Evolutionary conservation across 2,329 filamentous ascomycete species (phyloP).

Genomic region (Botrytis tulipae): DNA sequence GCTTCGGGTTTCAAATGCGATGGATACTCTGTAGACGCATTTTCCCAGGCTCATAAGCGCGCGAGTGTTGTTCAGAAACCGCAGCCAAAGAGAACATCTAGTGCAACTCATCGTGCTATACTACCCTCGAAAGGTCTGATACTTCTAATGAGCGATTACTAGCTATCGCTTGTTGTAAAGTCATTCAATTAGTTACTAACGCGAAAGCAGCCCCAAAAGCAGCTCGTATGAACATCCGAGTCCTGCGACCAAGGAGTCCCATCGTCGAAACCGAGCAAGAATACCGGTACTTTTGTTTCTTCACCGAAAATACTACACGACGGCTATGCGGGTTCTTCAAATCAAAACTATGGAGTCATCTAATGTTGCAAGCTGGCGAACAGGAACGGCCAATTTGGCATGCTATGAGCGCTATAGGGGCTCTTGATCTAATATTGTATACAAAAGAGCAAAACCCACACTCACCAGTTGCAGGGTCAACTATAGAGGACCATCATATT

Average conservation of each 20-base stretch:
- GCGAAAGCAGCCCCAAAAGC: neutral
- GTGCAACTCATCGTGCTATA: neutral
- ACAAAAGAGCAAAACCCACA: neutral
- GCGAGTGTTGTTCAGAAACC: neutral
- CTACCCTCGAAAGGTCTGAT: neutral
- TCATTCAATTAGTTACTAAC: neutral
- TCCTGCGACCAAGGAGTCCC: neutral
- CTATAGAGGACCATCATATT: neutral
- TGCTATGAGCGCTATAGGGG: conserved; percentile 8
- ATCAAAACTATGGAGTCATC: neutral
- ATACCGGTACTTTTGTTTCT: conserved; percentile 7
- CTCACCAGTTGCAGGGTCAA: neutral
- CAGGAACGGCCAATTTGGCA: neutral
- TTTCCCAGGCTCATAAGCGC: too few species aligned
- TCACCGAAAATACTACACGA: neutral
- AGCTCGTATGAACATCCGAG: neutral
- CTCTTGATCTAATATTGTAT: conserved; percentile 6
- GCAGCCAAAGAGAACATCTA: neutral
- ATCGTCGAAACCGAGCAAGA: neutral
- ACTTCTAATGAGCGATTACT: neutral
- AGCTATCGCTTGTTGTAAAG: neutral
- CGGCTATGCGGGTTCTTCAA: neutral
- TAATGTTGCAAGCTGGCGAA: conserved; percentile 2
- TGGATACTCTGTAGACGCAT: neutral
- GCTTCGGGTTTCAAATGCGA: neutral